Base-by-base conservation (phyloP, 805 yeast genomes). In the Candida nitratophila region DNA sequence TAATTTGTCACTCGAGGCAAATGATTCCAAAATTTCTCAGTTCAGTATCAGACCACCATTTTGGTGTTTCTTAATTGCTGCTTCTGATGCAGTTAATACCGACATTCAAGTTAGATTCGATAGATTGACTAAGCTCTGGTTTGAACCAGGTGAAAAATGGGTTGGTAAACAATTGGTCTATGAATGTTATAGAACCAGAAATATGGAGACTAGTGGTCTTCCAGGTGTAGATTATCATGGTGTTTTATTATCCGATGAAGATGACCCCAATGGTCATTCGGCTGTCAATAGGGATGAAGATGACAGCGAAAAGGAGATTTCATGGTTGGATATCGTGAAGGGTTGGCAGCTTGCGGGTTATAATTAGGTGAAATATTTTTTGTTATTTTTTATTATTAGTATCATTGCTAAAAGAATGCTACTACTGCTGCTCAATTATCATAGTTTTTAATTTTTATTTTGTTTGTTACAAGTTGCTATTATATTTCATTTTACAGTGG, bases 261-360 rank as follows among this genome's bases (percentile, higher is more conserved):
- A 33, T 30, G 47, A 37, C 17, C 37, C 27, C 2, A 17, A 29
- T 17, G 14, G 12, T 24, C 38, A 22, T 19, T 16, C 14, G 20
- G 34, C 17, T 2, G 34, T 42, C 22, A 40, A 37, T n/a, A 48
- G 44, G 24, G 47, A 46, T 4, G 50, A 44, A 20, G 43, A 57
- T 29, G 65, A 64, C 15, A 52, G 47, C 9, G 57, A 55, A n/a
- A 53, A 50, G 31, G 66, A 47, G 55, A 64, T 50, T 22, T 73
- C 76, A 27, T 77, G 79, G 72, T 65, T 77, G 64, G 80, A 76
- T 50, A 54, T 76, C 60, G 62, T 77, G 1, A 65, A 77, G 42
- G 77, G 71, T 45, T 77, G 83, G 83, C 79, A 72, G 32, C 50
- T 63, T 9, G 50, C 60, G 2, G 68, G 65, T 9, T 39, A 39